Percentiles rank a stretch among this genome's conserved stretches.
phyloP scores from a whole-genome alignment of 2,329 filamentous ascomycete species.

The Venturia aucupariae region DNA sequence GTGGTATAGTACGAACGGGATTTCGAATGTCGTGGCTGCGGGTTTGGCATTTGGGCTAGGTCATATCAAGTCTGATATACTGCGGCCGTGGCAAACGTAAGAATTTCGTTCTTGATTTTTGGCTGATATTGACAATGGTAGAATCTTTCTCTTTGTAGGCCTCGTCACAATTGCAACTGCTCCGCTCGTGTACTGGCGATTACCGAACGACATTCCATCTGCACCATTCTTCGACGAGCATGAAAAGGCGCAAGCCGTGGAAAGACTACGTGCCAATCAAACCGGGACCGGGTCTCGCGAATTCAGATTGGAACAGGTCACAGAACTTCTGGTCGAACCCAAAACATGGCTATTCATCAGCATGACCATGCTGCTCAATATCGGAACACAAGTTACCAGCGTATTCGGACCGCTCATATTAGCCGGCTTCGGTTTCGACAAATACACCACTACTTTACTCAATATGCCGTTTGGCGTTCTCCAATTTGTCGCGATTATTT shows the following conservation, averaged over 20 bases:
- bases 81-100: constrained; percentile 35
- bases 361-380: constrained; percentile 53
- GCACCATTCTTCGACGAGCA: constrained; percentile 39
- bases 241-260: constrained; percentile 39
- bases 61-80: constrained; percentile 17
- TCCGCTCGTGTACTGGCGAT: constrained; percentile 49
- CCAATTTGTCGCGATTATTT: constrained; percentile 19
- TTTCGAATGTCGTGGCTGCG: constrained; percentile 18
- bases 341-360: constrained; percentile 51
- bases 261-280: constrained; percentile 42
- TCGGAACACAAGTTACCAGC: constrained; percentile 54
- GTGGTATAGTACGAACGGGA: constrained; percentile 12
- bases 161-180: constrained; percentile 50
- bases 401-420: constrained; percentile 58
- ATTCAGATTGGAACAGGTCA: constrained; percentile 37
- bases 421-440: constrained; percentile 50
- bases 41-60: constrained; percentile 12
- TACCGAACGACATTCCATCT: constrained; percentile 50
- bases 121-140: constrained; percentile 17
- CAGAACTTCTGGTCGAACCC: constrained; percentile 34
- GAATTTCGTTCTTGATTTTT: neutral
- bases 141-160: constrained; percentile 53
- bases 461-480: constrained; percentile 57
- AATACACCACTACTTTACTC: constrained; percentile 48
- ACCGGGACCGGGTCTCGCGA: constrained; percentile 37